phyloP scores from a whole-genome alignment of 345 rosid genomes.

The Raphanus raphanistrum region DNA sequence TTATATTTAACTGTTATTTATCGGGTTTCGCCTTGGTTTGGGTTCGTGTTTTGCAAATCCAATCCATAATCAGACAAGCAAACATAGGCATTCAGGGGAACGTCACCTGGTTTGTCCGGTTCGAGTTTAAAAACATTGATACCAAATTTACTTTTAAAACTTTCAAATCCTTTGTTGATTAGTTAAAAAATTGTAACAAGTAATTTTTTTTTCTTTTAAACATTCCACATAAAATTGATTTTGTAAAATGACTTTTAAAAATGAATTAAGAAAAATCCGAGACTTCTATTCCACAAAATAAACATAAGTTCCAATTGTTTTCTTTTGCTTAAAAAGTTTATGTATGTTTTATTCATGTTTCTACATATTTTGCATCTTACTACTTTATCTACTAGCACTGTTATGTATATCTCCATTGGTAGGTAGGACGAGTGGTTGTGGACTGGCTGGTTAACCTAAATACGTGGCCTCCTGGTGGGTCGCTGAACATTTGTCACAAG shows the following conservation, averaged over 20 bases:
- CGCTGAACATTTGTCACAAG: not conserved
- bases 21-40: no score
- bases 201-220: not conserved
- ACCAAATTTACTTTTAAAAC: not conserved
- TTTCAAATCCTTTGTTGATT: not conserved
- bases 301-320: not conserved
- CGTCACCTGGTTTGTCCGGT: no score
- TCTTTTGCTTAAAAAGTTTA: no score
- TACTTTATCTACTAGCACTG: not conserved
- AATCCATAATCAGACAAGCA: no score
- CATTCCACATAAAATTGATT: not conserved
- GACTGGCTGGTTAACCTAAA: constrained; percentile 27
- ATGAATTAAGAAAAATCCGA: not conserved
- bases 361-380: not conserved
- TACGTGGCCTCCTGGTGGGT: constrained; percentile 28
- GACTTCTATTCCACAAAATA: not conserved
- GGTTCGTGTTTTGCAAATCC: no score
- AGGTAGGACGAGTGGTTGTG: constrained; percentile 39
- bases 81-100: no score
- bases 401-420: not conserved
- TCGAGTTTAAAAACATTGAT: no score
- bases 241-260: no score
- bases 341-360: not conserved
- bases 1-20: no score
- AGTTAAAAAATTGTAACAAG: not conserved